phyloP scores from a whole-genome alignment of 2,329 filamentous ascomycete species.

The Clarireedia homoeocarpa region DNA sequence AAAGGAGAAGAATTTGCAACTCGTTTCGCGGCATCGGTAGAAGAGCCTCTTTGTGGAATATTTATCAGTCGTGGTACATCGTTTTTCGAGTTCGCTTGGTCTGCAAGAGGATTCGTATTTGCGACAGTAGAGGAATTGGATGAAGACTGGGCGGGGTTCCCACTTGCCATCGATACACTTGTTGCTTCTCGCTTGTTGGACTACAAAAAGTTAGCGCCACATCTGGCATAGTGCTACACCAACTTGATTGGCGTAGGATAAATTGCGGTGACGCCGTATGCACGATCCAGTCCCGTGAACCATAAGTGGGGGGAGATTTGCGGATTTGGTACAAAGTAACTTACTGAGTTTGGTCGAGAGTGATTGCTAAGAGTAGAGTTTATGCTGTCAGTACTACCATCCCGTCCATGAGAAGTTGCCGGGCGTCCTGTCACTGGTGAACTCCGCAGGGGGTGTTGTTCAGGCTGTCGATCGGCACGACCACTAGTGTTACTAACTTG shows the following conservation, averaged over 20 bases:
- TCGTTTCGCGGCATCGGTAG: slow-evolving; percentile 53
- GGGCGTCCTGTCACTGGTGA: slow-evolving; percentile 24
- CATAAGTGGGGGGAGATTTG: slow-evolving; percentile 5
- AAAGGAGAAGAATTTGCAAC: slow-evolving; percentile 62
- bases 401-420: slow-evolving; percentile 30
- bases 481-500: slow-evolving; percentile 25
- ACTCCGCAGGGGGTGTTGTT: slow-evolving; percentile 28
- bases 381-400: slow-evolving; percentile 58
- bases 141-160: slow-evolving; percentile 37
- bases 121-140: slow-evolving; percentile 24
- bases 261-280: slow-evolving; percentile 20
- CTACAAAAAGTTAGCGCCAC: slow-evolving; percentile 44
- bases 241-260: slow-evolving; percentile 27
- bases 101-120: slow-evolving; percentile 20
- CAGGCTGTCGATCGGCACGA: slow-evolving; percentile 26
- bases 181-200: slow-evolving; percentile 51
- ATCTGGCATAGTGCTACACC: slow-evolving; percentile 18
- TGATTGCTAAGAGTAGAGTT: slow-evolving; percentile 48
- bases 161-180: slow-evolving; percentile 30
- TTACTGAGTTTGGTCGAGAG: slow-evolving; percentile 60
- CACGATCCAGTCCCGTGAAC: slow-evolving; percentile 14
- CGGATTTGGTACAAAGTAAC: slow-evolving; percentile 30
- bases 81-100: slow-evolving; percentile 39
- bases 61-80: slow-evolving; percentile 49
- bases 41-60: slow-evolving; percentile 54